A percentile compares a stretch with the other conserved stretches of the same genome.
Evolutionary conservation across 2,329 filamentous ascomycete genomes (phyloP).

Genomic region (Penicillium sp.): DNA sequence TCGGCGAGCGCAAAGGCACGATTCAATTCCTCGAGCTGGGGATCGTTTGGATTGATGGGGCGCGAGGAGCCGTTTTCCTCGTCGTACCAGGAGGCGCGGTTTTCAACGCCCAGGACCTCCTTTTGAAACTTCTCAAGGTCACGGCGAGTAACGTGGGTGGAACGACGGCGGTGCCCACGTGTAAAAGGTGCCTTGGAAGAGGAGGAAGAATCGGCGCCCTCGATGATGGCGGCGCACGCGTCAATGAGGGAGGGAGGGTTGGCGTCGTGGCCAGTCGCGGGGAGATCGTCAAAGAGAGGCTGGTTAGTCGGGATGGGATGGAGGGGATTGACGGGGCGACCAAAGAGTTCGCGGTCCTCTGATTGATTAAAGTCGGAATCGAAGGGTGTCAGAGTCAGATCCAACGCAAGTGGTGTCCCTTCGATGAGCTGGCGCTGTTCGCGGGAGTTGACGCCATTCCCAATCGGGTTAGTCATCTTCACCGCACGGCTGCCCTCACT

Average conservation of each 20-base stretch:
- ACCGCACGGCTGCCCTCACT: background rate
- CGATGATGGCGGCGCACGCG: slow-evolving; percentile 39
- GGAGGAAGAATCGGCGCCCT: slow-evolving; percentile 37
- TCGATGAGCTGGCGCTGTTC: slow-evolving; percentile 17
- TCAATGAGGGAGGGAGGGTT: slow-evolving; percentile 13
- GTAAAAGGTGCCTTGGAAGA: slow-evolving; percentile 43
- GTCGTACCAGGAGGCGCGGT: slow-evolving; percentile 38
- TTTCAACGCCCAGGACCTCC: slow-evolving; percentile 43
- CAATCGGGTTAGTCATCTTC: slow-evolving; percentile 24
- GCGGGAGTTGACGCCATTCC: slow-evolving; percentile 18
- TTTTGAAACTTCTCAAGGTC: slow-evolving; percentile 48
- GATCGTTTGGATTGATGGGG: slow-evolving; percentile 34
- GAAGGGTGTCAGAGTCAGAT: slow-evolving; percentile 5
- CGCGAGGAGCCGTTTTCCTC: slow-evolving; percentile 37
- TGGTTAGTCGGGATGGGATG: background rate
- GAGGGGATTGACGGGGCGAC: background rate
- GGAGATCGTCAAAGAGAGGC: background rate
- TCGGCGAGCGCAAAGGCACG: slow-evolving; percentile 42
- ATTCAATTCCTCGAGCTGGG: slow-evolving; percentile 44
- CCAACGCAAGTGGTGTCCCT: slow-evolving; percentile 8
- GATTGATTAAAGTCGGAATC: background rate
- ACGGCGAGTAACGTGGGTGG: slow-evolving; percentile 48
- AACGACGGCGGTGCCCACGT: slow-evolving; percentile 50
- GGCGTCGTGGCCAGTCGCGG: slow-evolving; percentile 8
- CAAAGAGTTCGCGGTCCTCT: background rate